phyloP scores from a whole-genome alignment of 2,329 filamentous ascomycete species.

The Aspergillus sp. region DNA sequence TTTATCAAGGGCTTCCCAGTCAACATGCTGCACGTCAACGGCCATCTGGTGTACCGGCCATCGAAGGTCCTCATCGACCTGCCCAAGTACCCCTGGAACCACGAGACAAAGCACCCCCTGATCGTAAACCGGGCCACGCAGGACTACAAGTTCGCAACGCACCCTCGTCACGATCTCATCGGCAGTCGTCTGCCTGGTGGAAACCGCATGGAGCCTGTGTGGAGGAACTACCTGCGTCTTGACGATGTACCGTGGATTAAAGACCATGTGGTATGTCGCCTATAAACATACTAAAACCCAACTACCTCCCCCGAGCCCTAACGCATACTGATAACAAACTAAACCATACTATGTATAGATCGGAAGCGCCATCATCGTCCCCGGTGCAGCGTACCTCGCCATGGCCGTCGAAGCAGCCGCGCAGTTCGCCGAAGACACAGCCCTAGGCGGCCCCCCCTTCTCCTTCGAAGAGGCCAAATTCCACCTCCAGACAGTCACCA shows the following conservation, averaged over 20 bases:
- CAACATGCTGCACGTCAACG: neutral
- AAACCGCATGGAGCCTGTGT: conserved; percentile 15
- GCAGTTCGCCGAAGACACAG: neutral
- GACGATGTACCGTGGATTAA: neutral
- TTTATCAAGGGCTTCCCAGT: neutral
- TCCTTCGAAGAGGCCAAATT: neutral
- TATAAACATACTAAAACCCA: too few species aligned
- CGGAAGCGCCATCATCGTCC: neutral
- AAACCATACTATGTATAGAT: neutral
- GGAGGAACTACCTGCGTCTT: conserved; percentile 29
- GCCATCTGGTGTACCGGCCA: too few species aligned
- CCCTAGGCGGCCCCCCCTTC: neutral
- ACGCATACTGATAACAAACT: neutral
- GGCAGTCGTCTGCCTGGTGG: conserved; percentile 15
- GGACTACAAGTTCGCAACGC: conserved; percentile 15
- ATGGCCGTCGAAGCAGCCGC: neutral
- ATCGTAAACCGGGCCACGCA: conserved; percentile 18
- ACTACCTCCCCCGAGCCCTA: too few species aligned
- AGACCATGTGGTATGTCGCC: neutral
- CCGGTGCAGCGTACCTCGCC: neutral
- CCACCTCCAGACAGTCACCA: neutral
- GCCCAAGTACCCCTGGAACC: conserved; percentile 27
- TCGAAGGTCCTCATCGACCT: conserved; percentile 20
- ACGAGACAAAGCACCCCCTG: conserved; percentile 19
- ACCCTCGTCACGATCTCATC: conserved; percentile 24